Base-by-base conservation (phyloP, 352 stramenopile species). In the Globisporangium perplexum region DNA sequence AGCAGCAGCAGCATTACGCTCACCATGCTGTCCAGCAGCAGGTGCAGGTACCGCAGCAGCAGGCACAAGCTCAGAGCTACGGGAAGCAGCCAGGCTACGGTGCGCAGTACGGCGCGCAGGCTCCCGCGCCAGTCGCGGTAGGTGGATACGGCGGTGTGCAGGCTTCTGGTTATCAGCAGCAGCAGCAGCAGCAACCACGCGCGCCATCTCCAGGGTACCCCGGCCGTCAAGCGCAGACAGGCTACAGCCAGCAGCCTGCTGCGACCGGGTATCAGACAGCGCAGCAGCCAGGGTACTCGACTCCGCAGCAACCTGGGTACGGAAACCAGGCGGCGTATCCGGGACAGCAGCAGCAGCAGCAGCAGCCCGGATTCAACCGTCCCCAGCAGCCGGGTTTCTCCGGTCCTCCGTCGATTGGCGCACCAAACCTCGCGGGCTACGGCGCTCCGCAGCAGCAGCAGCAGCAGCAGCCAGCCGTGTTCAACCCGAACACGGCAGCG, bases 351-450 rank as follows among this genome's bases (percentile, higher is more conserved):
- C 51, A 77, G 60, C 66, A 68, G 49, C 60, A 65, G 28, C 36
- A 20, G 36, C 41, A 46, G 22, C 56, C 55, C n/a, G 52, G 56
- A 10, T 84, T 75, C 56, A 56, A 61, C 17, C 73, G 67, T 15
- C 59, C 62, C 17, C 69, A 76, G 51, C 67, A 77, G 41, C 60
- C 72, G 15, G 57, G 63, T 14, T 81, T 73, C 56, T 69, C 71
- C 11, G 79, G 76, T 30, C 79, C 79, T 28, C 76, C 76, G 26
- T 90, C 74, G 7, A 72, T 58, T 42, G 62, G 67, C 24, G 57
- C 31, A 12, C 42, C 26, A 30, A 51, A 62, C 59, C 41, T 38
- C 73, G 67, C 44, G 42, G 57, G 47, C 41, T 69, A 78, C 64
- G 46, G 67, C 26, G 53, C 2, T 11, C 65, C 47, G 31, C 66